phyloP scores from a whole-genome alignment of 495 filamentous ascomycete species.

The Bacidia rubella region DNA sequence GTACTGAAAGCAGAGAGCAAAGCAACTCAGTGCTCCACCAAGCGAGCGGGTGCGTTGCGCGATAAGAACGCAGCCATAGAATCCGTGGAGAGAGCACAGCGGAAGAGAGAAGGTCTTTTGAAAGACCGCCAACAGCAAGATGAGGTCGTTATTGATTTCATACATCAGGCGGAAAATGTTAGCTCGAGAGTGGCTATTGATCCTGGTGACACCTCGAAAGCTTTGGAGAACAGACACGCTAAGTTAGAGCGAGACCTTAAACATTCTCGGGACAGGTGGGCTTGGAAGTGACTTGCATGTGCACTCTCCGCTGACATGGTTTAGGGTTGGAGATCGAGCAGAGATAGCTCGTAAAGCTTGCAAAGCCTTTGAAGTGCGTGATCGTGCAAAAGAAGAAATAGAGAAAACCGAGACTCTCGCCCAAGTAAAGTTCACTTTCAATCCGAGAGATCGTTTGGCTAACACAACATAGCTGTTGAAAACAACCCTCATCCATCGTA shows the following conservation, averaged over 20 bases:
- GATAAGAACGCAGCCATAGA: slow-evolving; percentile 55
- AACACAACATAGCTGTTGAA: slow-evolving; percentile 37
- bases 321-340: slow-evolving; percentile 54
- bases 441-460: slow-evolving; percentile 6
- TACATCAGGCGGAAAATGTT: slow-evolving; percentile 41
- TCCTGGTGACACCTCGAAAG: slow-evolving; percentile 48
- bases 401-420: slow-evolving; percentile 39
- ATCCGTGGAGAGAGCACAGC: slow-evolving; percentile 34
- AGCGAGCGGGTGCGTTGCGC: slow-evolving; percentile 39
- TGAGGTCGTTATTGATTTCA: slow-evolving; percentile 39
- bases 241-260: slow-evolving; percentile 43
- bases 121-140: slow-evolving; percentile 32
- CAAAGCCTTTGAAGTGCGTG: slow-evolving; percentile 29
- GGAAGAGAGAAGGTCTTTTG: slow-evolving; percentile 32
- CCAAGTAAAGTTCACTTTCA: slow-evolving; percentile 25
- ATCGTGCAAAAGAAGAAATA: slow-evolving; percentile 33
- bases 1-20: slow-evolving; percentile 47
- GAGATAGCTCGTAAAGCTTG: slow-evolving; percentile 43
- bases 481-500: slow-evolving; percentile 51
- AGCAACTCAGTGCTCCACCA: slow-evolving; percentile 31
- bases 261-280: slow-evolving; percentile 36
- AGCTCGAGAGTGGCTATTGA: slow-evolving; percentile 51
- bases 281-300: slow-evolving; percentile 10
- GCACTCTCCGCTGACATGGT: slow-evolving; percentile 9
- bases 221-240: slow-evolving; percentile 50